Base-by-base conservation (phyloP, 140 eudicot genomes). In the Erigeron philadelphicus region DNA sequence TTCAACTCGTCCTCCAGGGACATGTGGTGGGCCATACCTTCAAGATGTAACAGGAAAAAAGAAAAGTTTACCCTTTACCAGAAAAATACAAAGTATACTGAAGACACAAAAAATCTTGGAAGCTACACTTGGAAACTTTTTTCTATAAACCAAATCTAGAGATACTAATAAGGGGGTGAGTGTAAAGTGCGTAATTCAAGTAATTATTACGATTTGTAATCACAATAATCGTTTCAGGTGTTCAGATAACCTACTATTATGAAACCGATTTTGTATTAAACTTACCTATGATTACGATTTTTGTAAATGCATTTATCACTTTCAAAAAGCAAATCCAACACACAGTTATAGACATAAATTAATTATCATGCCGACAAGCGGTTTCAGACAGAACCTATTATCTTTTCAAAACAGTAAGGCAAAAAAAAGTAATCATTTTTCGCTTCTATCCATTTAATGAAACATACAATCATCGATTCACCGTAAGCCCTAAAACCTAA, bases 11-110 rank as follows among this genome's bases (percentile, higher is more conserved):
- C 76, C 80, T 73, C 83, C 85, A 44, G 89, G 82, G 42, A 75
- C 79, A 68, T 82, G 86, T 17, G 92, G 76, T 52, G 66, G 95
- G 42, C 82, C 95, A 80, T 77, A 81, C 71, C 97, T 90, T 83
- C 70, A 82, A 64, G 48, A 67, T 19, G 66, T 72, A 61, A 1
- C 21, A 15, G 15, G 21, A 11, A 73, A 13, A 18, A 48, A 50
- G 19, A 58, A 57, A 23, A 71, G 23, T 11, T 13, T 18, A 50
- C 21, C 45, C 45, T 31, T 64, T 61, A 44, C 18, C 62, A 64
- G 9, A 18, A 64, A 53, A 10, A 31, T 43, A 13, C 41, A 64
- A 38, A 21, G 16, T 67, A 61, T 58, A 67, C 25, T 50, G 25
- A 78, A 61, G 68, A 54, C 38, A 40, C 9, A 45, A 47, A 25